Evolutionary conservation across 2,329 filamentous ascomycete genomes (phyloP).

Genomic region (Fusarium clavum): DNA sequence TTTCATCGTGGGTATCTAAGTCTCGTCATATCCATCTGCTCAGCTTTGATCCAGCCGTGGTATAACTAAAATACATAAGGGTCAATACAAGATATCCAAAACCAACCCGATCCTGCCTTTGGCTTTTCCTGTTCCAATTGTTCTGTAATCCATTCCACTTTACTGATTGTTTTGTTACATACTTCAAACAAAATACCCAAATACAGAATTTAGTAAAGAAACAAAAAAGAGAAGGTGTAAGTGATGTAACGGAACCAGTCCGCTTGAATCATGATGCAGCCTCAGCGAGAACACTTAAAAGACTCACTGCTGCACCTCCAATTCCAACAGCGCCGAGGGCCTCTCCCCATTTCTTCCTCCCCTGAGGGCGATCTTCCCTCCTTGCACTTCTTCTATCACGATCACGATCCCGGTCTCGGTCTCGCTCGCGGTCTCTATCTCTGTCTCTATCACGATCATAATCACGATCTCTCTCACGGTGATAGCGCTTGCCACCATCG

Average conservation of each 20-base stretch:
- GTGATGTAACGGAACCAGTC: conserved; percentile 19
- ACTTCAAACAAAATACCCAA: conserved; percentile 1
- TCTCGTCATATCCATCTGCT: conserved; percentile 12
- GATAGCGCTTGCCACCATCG: conserved; percentile 51
- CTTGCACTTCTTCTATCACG: conserved; percentile 53
- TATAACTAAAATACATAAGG: conserved; percentile 31
- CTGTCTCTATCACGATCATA: conserved; percentile 30
- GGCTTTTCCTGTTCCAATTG: conserved; percentile 15
- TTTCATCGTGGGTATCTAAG: conserved; percentile 37
- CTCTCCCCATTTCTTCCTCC: conserved; percentile 63
- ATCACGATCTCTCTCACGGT: conserved; percentile 53
- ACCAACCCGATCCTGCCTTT: background rate
- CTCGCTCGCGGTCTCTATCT: conserved; percentile 42
- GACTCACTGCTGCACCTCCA: conserved; percentile 69
- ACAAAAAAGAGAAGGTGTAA: conserved; percentile 6
- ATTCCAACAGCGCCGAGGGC: conserved; percentile 69
- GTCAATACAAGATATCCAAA: conserved; percentile 26
- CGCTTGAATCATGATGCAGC: conserved; percentile 55
- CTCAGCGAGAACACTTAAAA: conserved; percentile 69
- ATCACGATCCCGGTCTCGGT: conserved; percentile 49
- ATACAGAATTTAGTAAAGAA: background rate
- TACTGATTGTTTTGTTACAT: conserved; percentile 11
- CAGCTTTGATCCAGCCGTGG: background rate
- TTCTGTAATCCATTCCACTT: conserved; percentile 33
- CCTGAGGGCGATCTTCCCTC: conserved; percentile 53